Percentiles rank a stretch among this genome's conserved stretches.
Conservation (phyloP, 768 basidiomycete species). For the Rhodotorula graminis region DNA sequence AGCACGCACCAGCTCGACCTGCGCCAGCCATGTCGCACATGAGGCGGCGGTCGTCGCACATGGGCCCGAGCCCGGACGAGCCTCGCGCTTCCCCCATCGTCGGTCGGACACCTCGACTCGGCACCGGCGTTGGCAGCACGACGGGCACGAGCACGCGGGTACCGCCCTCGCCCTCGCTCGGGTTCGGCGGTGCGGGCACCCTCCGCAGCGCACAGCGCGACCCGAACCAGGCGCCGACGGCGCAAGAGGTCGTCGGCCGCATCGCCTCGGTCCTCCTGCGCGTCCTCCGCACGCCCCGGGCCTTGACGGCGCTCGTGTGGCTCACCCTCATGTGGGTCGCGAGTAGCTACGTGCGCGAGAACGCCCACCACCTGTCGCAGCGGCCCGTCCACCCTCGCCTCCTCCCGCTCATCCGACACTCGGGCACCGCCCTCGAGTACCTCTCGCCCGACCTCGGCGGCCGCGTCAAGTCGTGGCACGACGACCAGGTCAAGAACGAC, state of each 20-base stretch:
- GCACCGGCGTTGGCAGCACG: neutral
- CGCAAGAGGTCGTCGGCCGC: neutral
- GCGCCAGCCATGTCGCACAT: constrained; percentile 2
- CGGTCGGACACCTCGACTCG: neutral
- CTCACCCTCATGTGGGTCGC: constrained; percentile 11
- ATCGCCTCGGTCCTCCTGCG: constrained; percentile 10
- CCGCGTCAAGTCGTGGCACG: constrained; percentile 33
- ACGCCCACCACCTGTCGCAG: constrained; percentile 19
- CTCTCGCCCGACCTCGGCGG: constrained; percentile 25
- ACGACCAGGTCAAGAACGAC: constrained; percentile 25
- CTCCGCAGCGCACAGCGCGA: neutral
- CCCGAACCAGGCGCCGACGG: neutral
- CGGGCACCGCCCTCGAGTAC: constrained; percentile 22
- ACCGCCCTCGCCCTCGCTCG: neutral
- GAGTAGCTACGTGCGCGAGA: neutral
- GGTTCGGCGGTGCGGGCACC: neutral
- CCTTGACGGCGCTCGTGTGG: constrained; percentile 3
- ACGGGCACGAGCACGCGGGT: neutral
- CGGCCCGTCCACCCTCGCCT: constrained; percentile 28
- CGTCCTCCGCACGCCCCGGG: constrained; percentile 1
- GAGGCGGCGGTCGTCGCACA: constrained; percentile 2
- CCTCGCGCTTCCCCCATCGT: constrained; percentile 2
- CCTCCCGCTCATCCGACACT: constrained; percentile 34
- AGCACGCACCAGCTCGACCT: neutral
- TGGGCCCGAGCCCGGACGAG: neutral